Evolutionary conservation across 2,329 filamentous ascomycete genomes (phyloP), one percentile per base, ranked within the genome.

Genomic region (Talaromyces marneffei): DNA sequence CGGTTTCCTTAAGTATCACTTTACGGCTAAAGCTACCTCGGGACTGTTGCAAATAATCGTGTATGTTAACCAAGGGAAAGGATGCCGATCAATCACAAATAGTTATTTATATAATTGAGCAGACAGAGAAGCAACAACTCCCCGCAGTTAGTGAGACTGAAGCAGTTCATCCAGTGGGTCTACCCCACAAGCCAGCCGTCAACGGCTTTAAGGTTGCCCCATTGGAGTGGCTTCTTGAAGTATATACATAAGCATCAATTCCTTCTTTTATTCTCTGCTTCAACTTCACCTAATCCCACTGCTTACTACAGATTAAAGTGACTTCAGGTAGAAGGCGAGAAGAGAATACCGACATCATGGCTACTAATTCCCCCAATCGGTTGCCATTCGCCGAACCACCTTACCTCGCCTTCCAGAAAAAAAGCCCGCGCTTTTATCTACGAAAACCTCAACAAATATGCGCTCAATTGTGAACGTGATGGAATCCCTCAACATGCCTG

Each of bases 341-440:
- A 61, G 1, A n/a, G 1, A 27, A 42, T 10, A n/a, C 5, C 14
- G 18, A 27, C 16, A 62, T 20, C 16, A 63, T 65, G 63, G 61
- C 63, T 8, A 60, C 64, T 44, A 65, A 54, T 40, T 63, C 62
- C 4, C 65, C 64, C 9, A 71, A 71, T 52, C 71, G 78, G 3
- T 72, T 89, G 27, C 89, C 89, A 56, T 90, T 91, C 76, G 86
- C 87, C 4, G 89, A 92, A 67, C 89, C 89, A 1, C 83, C 88
- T 1, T 91, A 87, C 76, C 80, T 79, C 14, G 77, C 76, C 69
- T 90, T 86, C 79, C 88, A 92, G 71, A 84, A 85, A 70, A n/a
- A 83, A 82, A 65, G 87, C 86, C 70, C 85, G 87, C 37, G 81
- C 79, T 5, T 91, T 91, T 71, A 78, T 89, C 50, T 79, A 82